Percentiles rank a stretch among this genome's conserved stretches.
These are phyloP conservation scores for Mimosa pudica DNA, from an alignment of 306 rosid species.

Conservation along the genomic window DNA sequence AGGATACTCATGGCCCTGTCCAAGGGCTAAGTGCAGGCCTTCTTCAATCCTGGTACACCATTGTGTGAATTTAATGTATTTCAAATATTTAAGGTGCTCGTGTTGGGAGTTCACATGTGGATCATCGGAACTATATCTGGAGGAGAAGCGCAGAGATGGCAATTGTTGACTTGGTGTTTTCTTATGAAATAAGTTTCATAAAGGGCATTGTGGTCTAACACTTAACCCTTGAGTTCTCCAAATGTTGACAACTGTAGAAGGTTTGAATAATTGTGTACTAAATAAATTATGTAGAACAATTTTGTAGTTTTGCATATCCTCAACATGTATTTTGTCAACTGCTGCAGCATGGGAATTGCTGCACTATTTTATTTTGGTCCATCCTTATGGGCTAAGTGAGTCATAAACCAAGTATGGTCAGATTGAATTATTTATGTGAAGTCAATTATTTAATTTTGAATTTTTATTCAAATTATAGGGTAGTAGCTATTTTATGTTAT, in stretches of 20 bases:
- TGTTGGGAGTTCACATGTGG: neutral
- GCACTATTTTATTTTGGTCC: neutral
- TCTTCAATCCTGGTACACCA: neutral
- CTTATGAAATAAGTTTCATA: conserved; percentile 24
- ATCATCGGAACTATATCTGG: neutral
- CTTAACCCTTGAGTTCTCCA: conserved; percentile 11
- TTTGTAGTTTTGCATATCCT: conserved; percentile 7
- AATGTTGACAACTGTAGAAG: conserved; percentile 1
- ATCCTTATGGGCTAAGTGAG: neutral
- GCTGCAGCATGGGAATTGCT: neutral
- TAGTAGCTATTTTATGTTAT: no score
- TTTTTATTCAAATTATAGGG: no score
- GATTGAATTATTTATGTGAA: no score
- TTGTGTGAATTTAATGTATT: conserved; percentile 9
- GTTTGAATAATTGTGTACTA: conserved; percentile 26
- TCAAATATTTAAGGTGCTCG: conserved; percentile 12
- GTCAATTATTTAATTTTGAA: no score
- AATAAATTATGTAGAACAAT: conserved; percentile 2
- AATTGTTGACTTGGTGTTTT: conserved; percentile 17
- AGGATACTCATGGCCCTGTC: conserved; percentile 31
- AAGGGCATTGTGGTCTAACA: conserved; percentile 4
- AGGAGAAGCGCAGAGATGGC: conserved; percentile 1
- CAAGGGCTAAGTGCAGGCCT: conserved; percentile 10
- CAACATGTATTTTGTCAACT: neutral
- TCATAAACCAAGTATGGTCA: neutral